Conservation (phyloP, 192 early-diverging fungal genomes). For the Mortierella claussenii region DNA sequence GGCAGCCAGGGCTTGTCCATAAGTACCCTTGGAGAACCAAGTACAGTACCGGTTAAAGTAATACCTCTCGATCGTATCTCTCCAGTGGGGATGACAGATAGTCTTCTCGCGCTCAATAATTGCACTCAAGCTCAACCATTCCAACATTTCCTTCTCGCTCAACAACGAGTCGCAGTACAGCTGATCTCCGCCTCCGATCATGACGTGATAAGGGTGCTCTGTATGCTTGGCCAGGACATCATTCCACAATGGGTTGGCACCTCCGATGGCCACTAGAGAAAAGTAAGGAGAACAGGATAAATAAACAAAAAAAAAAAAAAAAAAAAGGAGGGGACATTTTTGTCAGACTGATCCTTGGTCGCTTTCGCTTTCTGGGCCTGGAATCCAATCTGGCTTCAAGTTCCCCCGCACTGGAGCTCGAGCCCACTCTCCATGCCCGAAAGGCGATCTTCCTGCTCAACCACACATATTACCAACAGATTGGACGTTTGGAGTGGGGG, state of each 20-base stretch:
- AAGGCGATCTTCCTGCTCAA: no score
- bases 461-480: no score
- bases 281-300: no score
- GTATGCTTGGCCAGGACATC: constrained; percentile 71
- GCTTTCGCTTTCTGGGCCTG: no score
- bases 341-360: no score
- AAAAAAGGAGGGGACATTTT: no score
- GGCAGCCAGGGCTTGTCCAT: constrained; percentile 69
- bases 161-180: constrained; percentile 73
- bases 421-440: no score
- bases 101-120: constrained; percentile 54
- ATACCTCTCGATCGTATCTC: constrained; percentile 26
- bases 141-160: constrained; percentile 64
- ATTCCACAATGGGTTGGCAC: constrained; percentile 70
- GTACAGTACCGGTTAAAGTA: constrained; percentile 48
- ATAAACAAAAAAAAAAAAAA: neutral
- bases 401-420: no score
- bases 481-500: no score
- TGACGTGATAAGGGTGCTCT: constrained; percentile 70
- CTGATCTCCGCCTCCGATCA: constrained; percentile 82
- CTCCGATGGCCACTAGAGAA: constrained; percentile 53
- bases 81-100: constrained; percentile 22
- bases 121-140: constrained; percentile 55
- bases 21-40: constrained; percentile 50
- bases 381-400: no score